Conservation (phyloP, 192 early-diverging fungal genomes). For the Coemansia sp. region DNA sequence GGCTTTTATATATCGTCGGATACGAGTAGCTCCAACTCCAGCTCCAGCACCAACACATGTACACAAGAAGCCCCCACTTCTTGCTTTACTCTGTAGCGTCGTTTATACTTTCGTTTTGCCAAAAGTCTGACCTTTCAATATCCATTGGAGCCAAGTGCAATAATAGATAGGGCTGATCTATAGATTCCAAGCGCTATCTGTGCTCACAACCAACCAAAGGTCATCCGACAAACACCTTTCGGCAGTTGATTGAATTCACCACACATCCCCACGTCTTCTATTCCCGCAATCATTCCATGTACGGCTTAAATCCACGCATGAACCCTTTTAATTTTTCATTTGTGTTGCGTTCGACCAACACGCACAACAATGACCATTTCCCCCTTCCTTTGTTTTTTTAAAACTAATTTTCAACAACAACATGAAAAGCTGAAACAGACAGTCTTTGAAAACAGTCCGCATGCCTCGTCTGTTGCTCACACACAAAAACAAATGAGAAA, state of each 20-base stretch:
- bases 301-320: slow-evolving; percentile 1
- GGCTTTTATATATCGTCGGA: background rate
- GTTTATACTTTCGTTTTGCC: background rate
- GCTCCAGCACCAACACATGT: too few species aligned
- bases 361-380: background rate
- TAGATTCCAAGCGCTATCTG: background rate
- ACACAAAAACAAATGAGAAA: background rate
- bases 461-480: background rate
- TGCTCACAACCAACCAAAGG: too few species aligned
- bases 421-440: background rate
- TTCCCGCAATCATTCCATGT: background rate
- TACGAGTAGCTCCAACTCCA: background rate
- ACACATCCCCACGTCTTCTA: background rate
- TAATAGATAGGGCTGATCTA: background rate
- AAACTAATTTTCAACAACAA: background rate
- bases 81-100: too few species aligned
- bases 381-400: background rate
- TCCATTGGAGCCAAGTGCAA: too few species aligned
- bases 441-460: background rate
- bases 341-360: background rate
- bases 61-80: too few species aligned
- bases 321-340: slow-evolving; percentile 1
- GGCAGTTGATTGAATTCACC: background rate
- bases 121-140: too few species aligned
- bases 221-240: background rate